Evolutionary conservation across 345 rosid genomes (phyloP), one percentile per base, ranked within the genome.

Genomic region (Capsella bursapastoris): DNA sequence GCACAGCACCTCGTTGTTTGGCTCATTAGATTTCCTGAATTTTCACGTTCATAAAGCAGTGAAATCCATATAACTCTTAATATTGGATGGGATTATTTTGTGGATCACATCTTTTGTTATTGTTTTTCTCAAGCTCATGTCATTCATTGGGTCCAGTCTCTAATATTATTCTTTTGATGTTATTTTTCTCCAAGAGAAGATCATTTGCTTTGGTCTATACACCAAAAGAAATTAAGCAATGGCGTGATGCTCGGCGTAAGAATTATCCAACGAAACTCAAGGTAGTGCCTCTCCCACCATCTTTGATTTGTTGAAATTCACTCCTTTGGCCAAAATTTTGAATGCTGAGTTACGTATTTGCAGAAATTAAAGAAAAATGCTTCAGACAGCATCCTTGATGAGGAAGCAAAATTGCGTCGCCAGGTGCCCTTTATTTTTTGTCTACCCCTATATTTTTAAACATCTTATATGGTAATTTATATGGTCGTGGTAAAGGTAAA

Each of bases 201-300:
- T 65, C 83, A 28, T 70, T 25, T 76, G 75, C 84, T 48, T 27
- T 79, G 76, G 52, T 56, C 48, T 95, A 92, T 75, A 74, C 96
- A 31, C 77, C 82, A 74, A 82, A 86, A 81, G 97, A 95, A 83
- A 76, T 92, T 81, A 81, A 77, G 66, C 83, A 78, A 80, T 95
- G 99, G 99, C 74, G 90, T 76, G 89, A 86, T 66, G 86, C 84
- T 66, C 97, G 97, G 44, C 90, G 76, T 77, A 95, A 79, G 82
- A 81, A 86, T 78, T 87, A 68, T 80, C 97, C 99, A 66, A 75
- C 94, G 37, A 85, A 82, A 66, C 76, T 75, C 81, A 83, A 88
- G 92, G 98, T 89, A 40, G 79, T 79, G 25, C 58, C 8, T 51
- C 44, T 52, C 74, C 64, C 41, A 52, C 56, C 2, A 65, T n/a